Base-by-base conservation (phyloP, 495 filamentous ascomycete species). In the Neurospora sp. region DNA sequence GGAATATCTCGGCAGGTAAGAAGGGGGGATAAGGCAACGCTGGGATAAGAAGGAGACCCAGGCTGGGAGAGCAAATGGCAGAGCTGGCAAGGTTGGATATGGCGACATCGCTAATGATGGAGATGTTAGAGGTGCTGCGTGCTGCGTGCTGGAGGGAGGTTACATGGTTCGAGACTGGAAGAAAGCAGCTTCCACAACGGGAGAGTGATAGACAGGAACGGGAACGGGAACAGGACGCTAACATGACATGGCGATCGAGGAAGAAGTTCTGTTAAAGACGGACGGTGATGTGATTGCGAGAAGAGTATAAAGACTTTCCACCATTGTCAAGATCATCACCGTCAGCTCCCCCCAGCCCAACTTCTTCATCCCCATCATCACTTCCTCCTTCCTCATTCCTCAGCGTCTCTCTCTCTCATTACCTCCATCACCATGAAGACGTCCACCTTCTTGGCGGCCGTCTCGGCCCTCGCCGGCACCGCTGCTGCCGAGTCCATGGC, bases 401-500 rank as follows among this genome's bases (percentile, higher is more conserved):
- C 48, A 15, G 45, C 24, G 1, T 28, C 24, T 5, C 39, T 21
- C 43, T 45, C 43, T 45, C n/a, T 28, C 21, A 17, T 31, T 5
- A 17, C 24, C 45, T 48, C 9, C 24, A 2, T 31, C 48, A 17
- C n/a, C 3, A 62, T 62, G 48, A 62, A 62, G 48, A 31, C 48
- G 11, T 62, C 48, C 24, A 62, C 24, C 13, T 62, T 62, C 48
- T 62, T 62, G 48, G 48, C 48, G 48, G 48, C 48, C 48, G 48
- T 70, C 1, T 42, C 28, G 11, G 24, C 11, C 7, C 36, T 69
- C 31, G 39, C 45, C 31, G 75, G 43, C 5, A 45, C 38, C 4
- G 39, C 15, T 28, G 36, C 39, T n/a, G 70, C 66, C 73, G 74
- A 62, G 74, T 78, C 71, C 34, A 79, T 72, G 6, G 77, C 72